phyloP scores from a whole-genome alignment of 2,329 filamentous ascomycete species.

The Neocucurbitaria cava region DNA sequence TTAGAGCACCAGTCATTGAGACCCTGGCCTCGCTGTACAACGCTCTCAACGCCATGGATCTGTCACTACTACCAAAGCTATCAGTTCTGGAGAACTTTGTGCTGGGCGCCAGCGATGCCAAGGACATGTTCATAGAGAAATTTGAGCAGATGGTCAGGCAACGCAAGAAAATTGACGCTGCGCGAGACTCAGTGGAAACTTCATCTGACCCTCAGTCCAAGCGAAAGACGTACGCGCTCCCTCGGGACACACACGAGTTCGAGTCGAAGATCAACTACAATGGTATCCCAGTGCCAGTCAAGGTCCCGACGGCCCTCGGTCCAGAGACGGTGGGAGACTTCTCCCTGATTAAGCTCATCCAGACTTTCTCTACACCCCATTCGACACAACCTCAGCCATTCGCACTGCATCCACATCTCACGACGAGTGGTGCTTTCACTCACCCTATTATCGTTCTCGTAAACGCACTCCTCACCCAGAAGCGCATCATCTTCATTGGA shows the following conservation, averaged over 20 bases:
- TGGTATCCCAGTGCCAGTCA: constrained; percentile 94
- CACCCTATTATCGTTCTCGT: constrained; percentile 95
- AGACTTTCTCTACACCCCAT: constrained; percentile 87
- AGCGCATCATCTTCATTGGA: constrained; percentile 93
- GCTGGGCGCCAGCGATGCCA: constrained; percentile 87
- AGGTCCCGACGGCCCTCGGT: constrained; percentile 90
- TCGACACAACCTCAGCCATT: constrained; percentile 85
- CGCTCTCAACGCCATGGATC: constrained; percentile 94
- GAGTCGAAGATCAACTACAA: constrained; percentile 96
- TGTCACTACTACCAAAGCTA: constrained; percentile 88
- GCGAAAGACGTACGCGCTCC: constrained; percentile 74
- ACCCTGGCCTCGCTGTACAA: constrained; percentile 89
- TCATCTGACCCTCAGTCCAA: constrained; percentile 51
- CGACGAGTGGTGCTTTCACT: constrained; percentile 85
- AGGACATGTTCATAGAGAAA: constrained; percentile 96
- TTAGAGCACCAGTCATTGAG: constrained; percentile 86
- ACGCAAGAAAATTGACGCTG: constrained; percentile 71
- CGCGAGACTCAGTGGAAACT: constrained; percentile 39
- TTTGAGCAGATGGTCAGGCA: constrained; percentile 94
- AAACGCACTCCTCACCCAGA: constrained; percentile 94
- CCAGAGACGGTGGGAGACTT: constrained; percentile 98
- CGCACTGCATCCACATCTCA: constrained; percentile 85
- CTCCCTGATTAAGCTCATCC: constrained; percentile 94
- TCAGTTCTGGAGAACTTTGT: constrained; percentile 85
- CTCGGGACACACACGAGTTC: constrained; percentile 96